Conservation (phyloP, 371 early-diverging fungal species). For the Agmasoma carcini region DNA sequence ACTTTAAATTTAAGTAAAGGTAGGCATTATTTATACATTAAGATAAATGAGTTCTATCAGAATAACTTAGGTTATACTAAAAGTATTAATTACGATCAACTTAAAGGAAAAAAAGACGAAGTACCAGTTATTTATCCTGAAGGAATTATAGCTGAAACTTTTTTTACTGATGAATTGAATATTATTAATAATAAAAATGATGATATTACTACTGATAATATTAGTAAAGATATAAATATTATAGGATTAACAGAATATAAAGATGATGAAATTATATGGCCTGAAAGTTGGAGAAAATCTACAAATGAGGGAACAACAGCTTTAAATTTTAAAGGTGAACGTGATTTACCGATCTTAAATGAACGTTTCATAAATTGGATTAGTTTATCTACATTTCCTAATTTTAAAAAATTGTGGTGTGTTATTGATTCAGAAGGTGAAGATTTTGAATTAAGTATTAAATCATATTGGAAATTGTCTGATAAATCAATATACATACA, state of each 20-base stretch:
- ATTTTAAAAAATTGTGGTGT: conserved; percentile 82
- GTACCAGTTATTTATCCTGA: conserved; percentile 70
- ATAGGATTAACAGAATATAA: conserved; percentile 56
- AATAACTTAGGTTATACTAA: conserved; percentile 84
- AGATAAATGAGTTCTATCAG: conserved; percentile 86
- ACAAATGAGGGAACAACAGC: conserved; percentile 9
- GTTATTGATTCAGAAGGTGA: conserved; percentile 18
- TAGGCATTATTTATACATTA: conserved; percentile 45
- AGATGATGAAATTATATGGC: conserved; percentile 50
- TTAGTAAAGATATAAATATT: conserved; percentile 51
- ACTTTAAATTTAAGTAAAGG: conserved; percentile 14
- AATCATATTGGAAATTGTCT: conserved; percentile 19
- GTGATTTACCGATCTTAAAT: conserved; percentile 61
- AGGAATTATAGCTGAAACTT: conserved; percentile 85
- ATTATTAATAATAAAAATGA: conserved; percentile 56
- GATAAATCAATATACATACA: conserved; percentile 24
- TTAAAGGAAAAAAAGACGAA: conserved; percentile 58
- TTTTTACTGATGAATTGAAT: conserved; percentile 63
- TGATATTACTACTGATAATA: conserved; percentile 74
- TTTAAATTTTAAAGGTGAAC: conserved; percentile 15
- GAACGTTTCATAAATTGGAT: conserved; percentile 92
- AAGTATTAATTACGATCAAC: conserved; percentile 65
- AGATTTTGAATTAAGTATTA: conserved; percentile 33
- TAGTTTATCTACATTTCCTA: conserved; percentile 78
- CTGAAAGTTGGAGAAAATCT: conserved; percentile 43